Percentiles rank a stretch among this genome's conserved stretches.
phyloP scores from a whole-genome alignment of 805 yeast species.

The Candida golubevii region DNA sequence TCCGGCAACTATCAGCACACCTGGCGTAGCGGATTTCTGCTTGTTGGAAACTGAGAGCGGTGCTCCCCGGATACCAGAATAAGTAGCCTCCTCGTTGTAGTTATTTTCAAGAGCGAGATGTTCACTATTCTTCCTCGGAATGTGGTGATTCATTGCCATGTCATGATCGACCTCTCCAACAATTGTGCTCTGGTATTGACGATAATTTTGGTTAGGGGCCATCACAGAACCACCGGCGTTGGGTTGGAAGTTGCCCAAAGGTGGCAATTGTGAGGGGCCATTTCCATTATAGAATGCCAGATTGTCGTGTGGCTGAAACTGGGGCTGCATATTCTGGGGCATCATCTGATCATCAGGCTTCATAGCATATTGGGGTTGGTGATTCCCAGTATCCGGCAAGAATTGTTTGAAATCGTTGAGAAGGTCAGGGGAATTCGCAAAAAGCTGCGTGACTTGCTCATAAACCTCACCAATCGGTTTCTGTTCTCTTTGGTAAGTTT shows the following conservation, averaged over 20 bases:
- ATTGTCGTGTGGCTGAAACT: slow-evolving; percentile 9
- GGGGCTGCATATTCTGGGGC: slow-evolving; percentile 20
- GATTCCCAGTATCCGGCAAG: slow-evolving; percentile 74
- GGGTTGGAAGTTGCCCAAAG: slow-evolving; percentile 84
- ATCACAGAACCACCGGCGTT: slow-evolving; percentile 36
- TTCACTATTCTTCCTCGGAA: slow-evolving; percentile 19
- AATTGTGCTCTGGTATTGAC: slow-evolving; percentile 14
- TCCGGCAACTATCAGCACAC: slow-evolving; percentile 24
- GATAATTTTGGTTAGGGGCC: slow-evolving; percentile 27
- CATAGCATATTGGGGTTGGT: slow-evolving; percentile 22
- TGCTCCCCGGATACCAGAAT: slow-evolving; percentile 43
- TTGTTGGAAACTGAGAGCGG: slow-evolving; percentile 15
- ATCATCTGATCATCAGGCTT: slow-evolving; percentile 20
- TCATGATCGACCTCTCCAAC: slow-evolving; percentile 8
- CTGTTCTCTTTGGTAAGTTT: slow-evolving; percentile 94
- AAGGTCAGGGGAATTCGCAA: slow-evolving; percentile 90
- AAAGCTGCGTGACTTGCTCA: slow-evolving; percentile 83
- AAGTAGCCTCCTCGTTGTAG: slow-evolving; percentile 44
- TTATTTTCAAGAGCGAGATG: slow-evolving; percentile 29
- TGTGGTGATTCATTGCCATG: neutral
- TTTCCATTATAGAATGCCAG: slow-evolving; percentile 15
- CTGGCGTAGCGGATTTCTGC: slow-evolving; percentile 13
- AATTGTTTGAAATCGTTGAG: slow-evolving; percentile 93
- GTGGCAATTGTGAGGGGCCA: slow-evolving; percentile 60
- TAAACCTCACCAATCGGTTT: slow-evolving; percentile 94